A percentile compares a stretch with the other conserved stretches of the same genome.
Evolutionary conservation across 2,329 filamentous ascomycete genomes (phyloP).

Genomic region (Raffaelea arxii): DNA sequence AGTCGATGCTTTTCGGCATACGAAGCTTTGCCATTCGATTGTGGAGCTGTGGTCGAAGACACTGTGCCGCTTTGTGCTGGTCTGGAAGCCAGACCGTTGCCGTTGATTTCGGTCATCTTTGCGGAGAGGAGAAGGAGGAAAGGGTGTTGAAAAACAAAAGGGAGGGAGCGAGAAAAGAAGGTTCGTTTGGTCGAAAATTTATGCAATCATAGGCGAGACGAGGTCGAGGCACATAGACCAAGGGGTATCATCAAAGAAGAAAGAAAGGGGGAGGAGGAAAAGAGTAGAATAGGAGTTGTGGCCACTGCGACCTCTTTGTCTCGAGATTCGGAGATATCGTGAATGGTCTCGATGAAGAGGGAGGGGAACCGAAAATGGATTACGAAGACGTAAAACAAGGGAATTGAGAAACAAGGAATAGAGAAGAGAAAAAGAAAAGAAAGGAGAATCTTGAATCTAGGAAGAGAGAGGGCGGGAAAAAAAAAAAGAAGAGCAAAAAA

Average conservation of each 20-base stretch:
- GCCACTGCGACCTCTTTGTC: not conserved
- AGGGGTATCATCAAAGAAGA: not conserved
- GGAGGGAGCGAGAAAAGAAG: not conserved
- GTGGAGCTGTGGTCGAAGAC: slow-evolving; percentile 30
- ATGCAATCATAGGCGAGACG: no score
- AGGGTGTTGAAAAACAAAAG: not conserved
- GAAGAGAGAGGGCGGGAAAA: no score
- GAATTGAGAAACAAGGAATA: not conserved
- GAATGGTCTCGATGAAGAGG: not conserved
- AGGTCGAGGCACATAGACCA: not conserved
- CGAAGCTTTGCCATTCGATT: slow-evolving; percentile 49
- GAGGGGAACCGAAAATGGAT: not conserved
- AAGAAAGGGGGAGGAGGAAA: not conserved
- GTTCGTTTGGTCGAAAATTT: no score
- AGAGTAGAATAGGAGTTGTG: not conserved
- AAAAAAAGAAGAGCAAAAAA: slow-evolving; percentile 1
- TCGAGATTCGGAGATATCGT: no score
- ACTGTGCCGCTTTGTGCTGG: slow-evolving; percentile 7
- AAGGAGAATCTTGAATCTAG: no score
- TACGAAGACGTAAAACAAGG: slow-evolving; percentile 1
- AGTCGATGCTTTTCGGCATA: slow-evolving; percentile 76
- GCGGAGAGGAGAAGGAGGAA: slow-evolving; percentile 10
- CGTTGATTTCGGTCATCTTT: slow-evolving; percentile 41
- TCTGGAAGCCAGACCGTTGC: slow-evolving; percentile 23
- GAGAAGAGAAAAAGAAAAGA: slow-evolving; percentile 1